Conservation (phyloP, 768 basidiomycete genomes). For the Cystofilobasidium capitatum region DNA sequence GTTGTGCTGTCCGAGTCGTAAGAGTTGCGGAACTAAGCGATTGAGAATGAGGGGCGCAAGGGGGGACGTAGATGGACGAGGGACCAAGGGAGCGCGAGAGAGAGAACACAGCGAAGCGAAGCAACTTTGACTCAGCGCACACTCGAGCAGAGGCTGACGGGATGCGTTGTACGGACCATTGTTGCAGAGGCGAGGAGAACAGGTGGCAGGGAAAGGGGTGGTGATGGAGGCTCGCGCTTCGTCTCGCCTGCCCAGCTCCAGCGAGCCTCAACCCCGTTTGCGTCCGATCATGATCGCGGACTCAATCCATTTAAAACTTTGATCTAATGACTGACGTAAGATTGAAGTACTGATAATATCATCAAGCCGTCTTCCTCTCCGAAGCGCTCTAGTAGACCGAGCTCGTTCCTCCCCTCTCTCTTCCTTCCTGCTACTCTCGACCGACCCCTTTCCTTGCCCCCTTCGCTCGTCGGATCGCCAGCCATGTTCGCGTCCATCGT, state of each 20-base stretch:
- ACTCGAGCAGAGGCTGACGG: no score
- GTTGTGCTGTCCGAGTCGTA: constrained; percentile 96
- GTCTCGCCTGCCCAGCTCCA: no score
- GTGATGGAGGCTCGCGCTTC: not conserved
- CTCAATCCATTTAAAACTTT: no score
- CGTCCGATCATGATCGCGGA: no score
- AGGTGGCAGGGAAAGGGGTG: not conserved
- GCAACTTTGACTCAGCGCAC: no score
- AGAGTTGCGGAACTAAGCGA: constrained; percentile 56
- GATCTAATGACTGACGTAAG: no score
- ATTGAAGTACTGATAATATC: no score
- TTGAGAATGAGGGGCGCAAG: not conserved
- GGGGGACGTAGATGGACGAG: not conserved
- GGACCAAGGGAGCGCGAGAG: not conserved
- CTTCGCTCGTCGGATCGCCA: not conserved
- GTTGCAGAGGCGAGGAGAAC: not conserved
- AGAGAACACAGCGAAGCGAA: not conserved
- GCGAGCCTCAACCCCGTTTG: no score
- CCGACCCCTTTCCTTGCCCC: not conserved
- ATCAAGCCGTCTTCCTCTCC: no score
- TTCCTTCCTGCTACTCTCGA: no score
- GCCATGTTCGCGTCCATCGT: not conserved
- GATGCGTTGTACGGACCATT: constrained; percentile 6
- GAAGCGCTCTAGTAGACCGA: no score
- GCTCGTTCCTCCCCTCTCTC: not conserved